phyloP scores from a whole-genome alignment of 257 asterid species.

The Euphrasia confusa region DNA sequence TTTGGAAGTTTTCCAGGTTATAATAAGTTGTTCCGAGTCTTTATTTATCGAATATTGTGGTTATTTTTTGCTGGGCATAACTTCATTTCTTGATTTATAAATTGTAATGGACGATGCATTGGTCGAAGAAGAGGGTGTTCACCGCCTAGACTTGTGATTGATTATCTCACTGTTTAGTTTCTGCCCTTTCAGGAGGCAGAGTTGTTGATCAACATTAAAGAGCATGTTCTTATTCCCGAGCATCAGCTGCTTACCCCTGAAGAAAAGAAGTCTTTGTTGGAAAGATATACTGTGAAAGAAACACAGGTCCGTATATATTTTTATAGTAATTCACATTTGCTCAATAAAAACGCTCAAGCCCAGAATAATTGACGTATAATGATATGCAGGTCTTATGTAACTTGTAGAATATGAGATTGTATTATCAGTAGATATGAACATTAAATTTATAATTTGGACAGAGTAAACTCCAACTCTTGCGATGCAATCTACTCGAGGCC shows the following conservation, averaged over 20 bases:
- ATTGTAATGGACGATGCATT: neutral
- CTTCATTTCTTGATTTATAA: neutral
- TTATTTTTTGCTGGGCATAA: too few relatives aligned
- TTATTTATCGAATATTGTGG: neutral
- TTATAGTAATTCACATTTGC: neutral
- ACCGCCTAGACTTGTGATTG: neutral
- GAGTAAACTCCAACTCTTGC: too few relatives aligned
- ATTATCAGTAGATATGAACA: neutral
- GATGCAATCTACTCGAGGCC: too few relatives aligned
- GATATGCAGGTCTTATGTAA: neutral
- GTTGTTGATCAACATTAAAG: constrained; percentile 68
- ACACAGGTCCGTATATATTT: constrained; percentile 54
- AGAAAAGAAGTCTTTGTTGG: constrained; percentile 76
- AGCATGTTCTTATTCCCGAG: constrained; percentile 77
- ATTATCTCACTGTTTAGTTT: neutral
- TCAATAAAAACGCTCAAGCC: neutral
- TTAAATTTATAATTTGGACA: neutral
- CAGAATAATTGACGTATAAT: neutral
- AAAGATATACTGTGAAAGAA: constrained; percentile 82
- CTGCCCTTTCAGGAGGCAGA: constrained; percentile 37
- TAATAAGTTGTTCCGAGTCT: neutral
- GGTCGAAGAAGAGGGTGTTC: neutral
- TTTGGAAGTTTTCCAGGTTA: constrained; percentile 85
- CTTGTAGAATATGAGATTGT: neutral
- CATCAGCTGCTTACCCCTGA: constrained; percentile 67